A percentile compares a stretch with the other conserved stretches of the same genome.
These are phyloP conservation scores for Chloranthus sessilifolius DNA, from an alignment of 164 flowering plant species.

Conservation along the genomic window DNA sequence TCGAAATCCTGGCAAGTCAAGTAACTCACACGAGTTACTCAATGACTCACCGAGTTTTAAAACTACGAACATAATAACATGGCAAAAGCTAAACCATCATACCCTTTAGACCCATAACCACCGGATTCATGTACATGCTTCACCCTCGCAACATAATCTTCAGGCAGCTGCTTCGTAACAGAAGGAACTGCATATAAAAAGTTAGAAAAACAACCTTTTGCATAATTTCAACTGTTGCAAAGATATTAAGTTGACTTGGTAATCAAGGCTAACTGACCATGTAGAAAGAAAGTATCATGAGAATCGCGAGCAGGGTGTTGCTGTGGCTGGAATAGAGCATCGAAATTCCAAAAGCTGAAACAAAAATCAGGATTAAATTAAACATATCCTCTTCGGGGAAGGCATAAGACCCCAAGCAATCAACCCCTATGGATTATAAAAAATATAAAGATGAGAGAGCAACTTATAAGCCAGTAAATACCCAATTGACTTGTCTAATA, in stretches of 20 bases:
- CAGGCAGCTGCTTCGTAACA: conserved; percentile 69
- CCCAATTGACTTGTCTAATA: too few species aligned
- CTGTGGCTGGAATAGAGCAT: conserved; percentile 94
- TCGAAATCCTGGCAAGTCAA: too few species aligned
- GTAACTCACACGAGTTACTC: too few species aligned
- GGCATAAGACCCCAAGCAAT: neutral
- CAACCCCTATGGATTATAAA: too few species aligned
- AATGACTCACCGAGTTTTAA: too few species aligned
- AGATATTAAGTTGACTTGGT: neutral
- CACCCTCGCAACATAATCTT: conserved; percentile 90
- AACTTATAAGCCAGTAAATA: too few species aligned
- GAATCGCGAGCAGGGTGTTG: conserved; percentile 99
- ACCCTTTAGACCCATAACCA: conserved; percentile 95
- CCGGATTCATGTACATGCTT: conserved; percentile 82
- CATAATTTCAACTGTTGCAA: too few species aligned
- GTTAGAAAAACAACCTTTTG: conserved; percentile 5
- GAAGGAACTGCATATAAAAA: conserved; percentile 54
- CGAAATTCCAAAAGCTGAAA: conserved; percentile 98
- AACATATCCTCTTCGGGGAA: neutral
- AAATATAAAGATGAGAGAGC: neutral
- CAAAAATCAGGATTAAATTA: conserved; percentile 7
- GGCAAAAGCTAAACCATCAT: conserved; percentile 11
- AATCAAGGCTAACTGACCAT: conserved; percentile 38
- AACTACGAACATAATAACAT: neutral
- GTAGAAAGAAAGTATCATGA: conserved; percentile 90